Evolutionary conservation across 1,139 yeast genomes (phyloP).

Genomic region (Kluyveromyces marxianus): DNA sequence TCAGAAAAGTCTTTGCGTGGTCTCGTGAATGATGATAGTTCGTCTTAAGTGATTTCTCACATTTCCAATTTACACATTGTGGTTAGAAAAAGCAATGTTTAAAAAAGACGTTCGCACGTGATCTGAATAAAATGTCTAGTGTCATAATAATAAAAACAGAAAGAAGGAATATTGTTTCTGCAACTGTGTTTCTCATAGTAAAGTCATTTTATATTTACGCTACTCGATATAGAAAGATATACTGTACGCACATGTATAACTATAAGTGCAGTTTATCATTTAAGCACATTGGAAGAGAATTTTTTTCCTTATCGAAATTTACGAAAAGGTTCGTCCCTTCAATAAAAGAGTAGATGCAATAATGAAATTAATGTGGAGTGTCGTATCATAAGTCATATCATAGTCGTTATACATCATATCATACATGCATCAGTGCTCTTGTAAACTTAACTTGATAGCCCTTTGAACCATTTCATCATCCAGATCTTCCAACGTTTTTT

Average conservation of each 20-base stretch:
- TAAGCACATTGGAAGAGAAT: too few species aligned
- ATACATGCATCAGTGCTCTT: constrained; percentile 41
- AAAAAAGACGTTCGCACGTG: too few species aligned
- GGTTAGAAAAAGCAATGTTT: not conserved
- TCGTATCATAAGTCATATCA: not conserved
- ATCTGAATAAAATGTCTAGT: too few species aligned
- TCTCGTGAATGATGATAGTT: constrained; percentile 2
- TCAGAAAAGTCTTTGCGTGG: constrained; percentile 2
- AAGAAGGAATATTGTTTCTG: too few species aligned
- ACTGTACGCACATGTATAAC: too few species aligned
- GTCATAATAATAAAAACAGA: too few species aligned
- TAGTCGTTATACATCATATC: not conserved
- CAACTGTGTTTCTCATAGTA: too few species aligned
- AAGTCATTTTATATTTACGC: too few species aligned
- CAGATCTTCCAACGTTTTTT: constrained; percentile 34
- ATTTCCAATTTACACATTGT: not conserved
- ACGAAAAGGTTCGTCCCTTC: too few species aligned
- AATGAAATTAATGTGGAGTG: not conserved
- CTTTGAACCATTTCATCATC: constrained; percentile 82
- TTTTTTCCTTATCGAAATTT: too few species aligned
- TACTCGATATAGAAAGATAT: too few species aligned
- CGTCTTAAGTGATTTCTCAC: not conserved
- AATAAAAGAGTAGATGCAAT: not conserved
- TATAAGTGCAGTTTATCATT: too few species aligned
- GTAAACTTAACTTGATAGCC: constrained; percentile 64